phyloP scores from a whole-genome alignment of 768 basidiomycete species.

The Termitomyces sp. region DNA sequence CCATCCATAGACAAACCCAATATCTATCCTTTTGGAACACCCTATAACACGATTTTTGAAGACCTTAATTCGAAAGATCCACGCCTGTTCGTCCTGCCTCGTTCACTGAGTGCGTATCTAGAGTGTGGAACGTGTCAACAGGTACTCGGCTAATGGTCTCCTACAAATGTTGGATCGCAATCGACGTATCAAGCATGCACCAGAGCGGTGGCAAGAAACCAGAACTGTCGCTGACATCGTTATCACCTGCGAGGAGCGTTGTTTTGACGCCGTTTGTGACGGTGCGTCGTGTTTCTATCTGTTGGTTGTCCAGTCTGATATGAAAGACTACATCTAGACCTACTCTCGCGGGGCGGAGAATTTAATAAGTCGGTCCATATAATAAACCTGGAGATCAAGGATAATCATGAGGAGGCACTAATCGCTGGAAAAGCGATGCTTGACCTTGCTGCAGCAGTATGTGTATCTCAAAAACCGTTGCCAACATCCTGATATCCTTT shows the following conservation, averaged over 20 bases:
- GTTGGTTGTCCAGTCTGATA: not conserved
- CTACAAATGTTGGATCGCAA: conserved; percentile 97
- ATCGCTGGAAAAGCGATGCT: conserved; percentile 95
- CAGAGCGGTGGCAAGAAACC: conserved; percentile 96
- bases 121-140: conserved; percentile 23
- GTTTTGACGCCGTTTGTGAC: conserved; percentile 97
- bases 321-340: conserved; percentile 44
- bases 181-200: conserved; percentile 83
- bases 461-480: conserved; percentile 23
- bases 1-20: conserved; percentile 97
- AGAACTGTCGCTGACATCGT: conserved; percentile 90
- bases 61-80: conserved; percentile 82
- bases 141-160: conserved; percentile 91
- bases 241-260: conserved; percentile 98
- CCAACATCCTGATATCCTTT: conserved; percentile 11
- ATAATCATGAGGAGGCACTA: conserved; percentile 97
- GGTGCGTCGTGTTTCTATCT: conserved; percentile 44
- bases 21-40: conserved; percentile 94
- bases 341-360: conserved; percentile 84
- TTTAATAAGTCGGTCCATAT: conserved; percentile 92
- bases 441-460: conserved; percentile 83
- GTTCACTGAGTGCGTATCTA: not conserved
- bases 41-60: conserved; percentile 93
- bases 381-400: conserved; percentile 97
- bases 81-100: conserved; percentile 56